Conservation (phyloP, 2,329 filamentous ascomycete genomes). For the Zymoseptoria brevis region DNA sequence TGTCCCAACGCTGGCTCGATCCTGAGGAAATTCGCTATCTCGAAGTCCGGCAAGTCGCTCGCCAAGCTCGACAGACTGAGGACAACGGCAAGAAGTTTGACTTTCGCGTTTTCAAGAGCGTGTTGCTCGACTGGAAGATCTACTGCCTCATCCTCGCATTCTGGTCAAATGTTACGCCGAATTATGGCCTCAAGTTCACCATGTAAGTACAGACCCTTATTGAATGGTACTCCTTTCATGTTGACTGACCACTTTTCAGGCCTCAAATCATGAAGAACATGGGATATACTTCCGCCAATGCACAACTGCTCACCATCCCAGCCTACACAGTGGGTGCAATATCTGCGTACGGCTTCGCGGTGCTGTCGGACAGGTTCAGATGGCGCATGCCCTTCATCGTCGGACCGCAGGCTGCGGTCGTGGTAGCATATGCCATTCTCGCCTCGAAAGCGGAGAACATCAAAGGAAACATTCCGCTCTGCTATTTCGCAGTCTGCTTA, state of each 20-base stretch:
- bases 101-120: conserved; percentile 33
- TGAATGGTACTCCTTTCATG: neutral
- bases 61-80: conserved; percentile 34
- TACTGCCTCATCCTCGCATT: conserved; percentile 37
- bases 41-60: conserved; percentile 4
- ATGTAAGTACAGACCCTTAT: conserved; percentile 9
- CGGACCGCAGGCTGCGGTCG: conserved; percentile 17
- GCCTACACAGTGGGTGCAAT: conserved; percentile 26
- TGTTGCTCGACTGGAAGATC: conserved; percentile 44
- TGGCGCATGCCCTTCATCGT: conserved; percentile 26
- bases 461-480: conserved; percentile 5
- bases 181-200: conserved; percentile 29
- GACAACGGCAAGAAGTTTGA: conserved; percentile 30
- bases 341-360: neutral
- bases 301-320: conserved; percentile 34
- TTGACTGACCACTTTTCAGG: neutral
- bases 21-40: conserved; percentile 6
- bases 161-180: conserved; percentile 16
- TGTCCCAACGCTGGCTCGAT: conserved; percentile 24
- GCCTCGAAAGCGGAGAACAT: conserved; percentile 9
- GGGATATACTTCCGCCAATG: conserved; percentile 50
- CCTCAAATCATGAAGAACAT: conserved; percentile 54
- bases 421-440: conserved; percentile 22
- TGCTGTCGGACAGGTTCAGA: conserved; percentile 24
- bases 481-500: conserved; percentile 23